These are phyloP conservation scores for Candida lessepsii DNA, from an alignment of 805 yeast species.

Conservation along the genomic window DNA sequence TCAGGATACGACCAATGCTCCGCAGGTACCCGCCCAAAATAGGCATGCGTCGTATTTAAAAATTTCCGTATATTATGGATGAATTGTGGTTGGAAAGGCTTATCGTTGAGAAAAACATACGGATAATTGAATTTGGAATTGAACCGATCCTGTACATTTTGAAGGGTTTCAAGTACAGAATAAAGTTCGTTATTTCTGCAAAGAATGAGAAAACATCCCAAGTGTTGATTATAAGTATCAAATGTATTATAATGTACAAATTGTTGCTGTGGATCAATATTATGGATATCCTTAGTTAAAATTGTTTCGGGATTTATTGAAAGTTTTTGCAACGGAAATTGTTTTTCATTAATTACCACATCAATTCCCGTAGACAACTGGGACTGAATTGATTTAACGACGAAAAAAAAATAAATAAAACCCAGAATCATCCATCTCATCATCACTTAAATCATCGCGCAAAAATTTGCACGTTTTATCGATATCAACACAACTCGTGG, in stretches of 20 bases:
- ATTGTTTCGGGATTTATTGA: no score
- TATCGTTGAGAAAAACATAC: slow-evolving; percentile 78
- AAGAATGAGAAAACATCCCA: slow-evolving; percentile 50
- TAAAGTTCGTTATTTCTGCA: slow-evolving; percentile 68
- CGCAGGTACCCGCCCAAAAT: slow-evolving; percentile 59
- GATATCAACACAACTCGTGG: slow-evolving; percentile 5
- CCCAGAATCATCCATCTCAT: slow-evolving; percentile 1
- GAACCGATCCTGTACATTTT: slow-evolving; percentile 64
- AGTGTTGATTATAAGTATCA: no score
- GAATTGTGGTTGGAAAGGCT: slow-evolving; percentile 58
- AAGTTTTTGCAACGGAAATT: no score
- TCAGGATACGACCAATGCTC: slow-evolving; percentile 73
- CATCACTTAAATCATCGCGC: slow-evolving; percentile 6
- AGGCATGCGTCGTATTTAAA: slow-evolving; percentile 55
- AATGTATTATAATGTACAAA: no score
- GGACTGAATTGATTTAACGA: background rate
- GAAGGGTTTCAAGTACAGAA: slow-evolving; percentile 55
- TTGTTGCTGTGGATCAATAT: no score
- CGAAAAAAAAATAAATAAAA: background rate
- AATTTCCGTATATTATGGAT: slow-evolving; percentile 45
- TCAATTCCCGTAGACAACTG: no score
- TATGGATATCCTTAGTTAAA: no score
- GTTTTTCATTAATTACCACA: no score
- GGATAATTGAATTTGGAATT: slow-evolving; percentile 64
- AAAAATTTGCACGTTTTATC: slow-evolving; percentile 7